Percentiles rank a stretch among this genome's conserved stretches.
Evolutionary conservation across 2,329 filamentous ascomycete genomes (phyloP).

Genomic region (Hawksworthiomyces lignivorus): DNA sequence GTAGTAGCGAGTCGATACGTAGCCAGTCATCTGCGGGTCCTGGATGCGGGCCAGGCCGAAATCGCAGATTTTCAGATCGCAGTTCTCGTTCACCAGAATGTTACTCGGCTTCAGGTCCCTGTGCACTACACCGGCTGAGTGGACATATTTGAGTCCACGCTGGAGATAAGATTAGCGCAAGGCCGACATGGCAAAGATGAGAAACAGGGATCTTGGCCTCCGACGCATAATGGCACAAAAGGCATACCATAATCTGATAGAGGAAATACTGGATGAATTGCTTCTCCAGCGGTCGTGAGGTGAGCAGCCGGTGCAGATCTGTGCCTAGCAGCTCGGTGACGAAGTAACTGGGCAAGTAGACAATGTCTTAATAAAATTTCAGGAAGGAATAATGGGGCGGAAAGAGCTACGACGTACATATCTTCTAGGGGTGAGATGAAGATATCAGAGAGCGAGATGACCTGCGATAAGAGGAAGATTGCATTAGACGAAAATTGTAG

Average conservation of each 20-base stretch:
- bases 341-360: conserved; percentile 62
- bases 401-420: conserved; percentile 59
- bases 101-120: conserved; percentile 98
- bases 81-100: conserved; percentile 99
- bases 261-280: conserved; percentile 99
- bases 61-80: conserved; percentile 98
- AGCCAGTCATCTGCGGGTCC: conserved; percentile 98
- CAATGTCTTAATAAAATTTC: not conserved
- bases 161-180: conserved; percentile 34
- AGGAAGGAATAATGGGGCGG: not conserved
- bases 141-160: conserved; percentile 98
- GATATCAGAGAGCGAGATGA: conserved; percentile 98
- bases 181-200: too few species aligned
- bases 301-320: conserved; percentile 90
- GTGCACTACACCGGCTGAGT: conserved; percentile 96
- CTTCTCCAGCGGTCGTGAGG: conserved; percentile 92
- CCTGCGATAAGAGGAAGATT: conserved; percentile 40
- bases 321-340: conserved; percentile 96
- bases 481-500: too few species aligned
- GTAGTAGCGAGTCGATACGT: conserved; percentile 98
- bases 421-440: conserved; percentile 99
- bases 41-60: conserved; percentile 96
- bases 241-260: conserved; percentile 89
- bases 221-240: too few species aligned
- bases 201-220: too few species aligned